Conservation (phyloP, 495 filamentous ascomycete genomes). For the Amphirosellinia nigrospora region DNA sequence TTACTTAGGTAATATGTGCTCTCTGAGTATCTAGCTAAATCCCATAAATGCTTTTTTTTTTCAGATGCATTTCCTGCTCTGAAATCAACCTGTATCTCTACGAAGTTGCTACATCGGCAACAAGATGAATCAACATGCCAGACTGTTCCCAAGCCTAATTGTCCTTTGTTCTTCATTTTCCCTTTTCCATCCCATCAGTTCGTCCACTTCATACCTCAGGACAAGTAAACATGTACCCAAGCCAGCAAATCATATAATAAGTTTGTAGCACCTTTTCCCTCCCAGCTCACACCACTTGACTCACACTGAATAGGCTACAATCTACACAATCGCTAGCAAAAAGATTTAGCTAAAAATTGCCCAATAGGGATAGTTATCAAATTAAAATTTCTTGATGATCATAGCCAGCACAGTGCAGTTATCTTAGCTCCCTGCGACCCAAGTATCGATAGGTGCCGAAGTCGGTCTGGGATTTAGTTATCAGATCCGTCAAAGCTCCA, state of each 20-base stretch:
- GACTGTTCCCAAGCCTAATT: neutral
- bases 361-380: neutral
- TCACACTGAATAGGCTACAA: neutral
- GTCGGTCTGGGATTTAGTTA: slow-evolving; percentile 35
- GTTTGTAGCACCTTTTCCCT: no score
- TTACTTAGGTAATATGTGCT: neutral
- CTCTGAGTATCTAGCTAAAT: neutral
- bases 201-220: neutral
- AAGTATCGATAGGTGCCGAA: neutral
- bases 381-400: neutral
- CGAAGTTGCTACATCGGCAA: no score
- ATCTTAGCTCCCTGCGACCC: neutral
- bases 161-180: neutral
- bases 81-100: no score
- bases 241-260: neutral
- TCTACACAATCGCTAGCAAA: neutral
- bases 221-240: neutral
- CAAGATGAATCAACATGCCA: no score
- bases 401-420: neutral
- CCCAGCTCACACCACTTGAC: neutral
- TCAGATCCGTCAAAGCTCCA: slow-evolving; percentile 39
- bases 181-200: neutral
- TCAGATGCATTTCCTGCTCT: no score
- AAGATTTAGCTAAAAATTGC: neutral
- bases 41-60: no score